These are phyloP conservation scores for Candida tibetensis DNA, from an alignment of 805 yeast genomes.

Conservation along the genomic window DNA sequence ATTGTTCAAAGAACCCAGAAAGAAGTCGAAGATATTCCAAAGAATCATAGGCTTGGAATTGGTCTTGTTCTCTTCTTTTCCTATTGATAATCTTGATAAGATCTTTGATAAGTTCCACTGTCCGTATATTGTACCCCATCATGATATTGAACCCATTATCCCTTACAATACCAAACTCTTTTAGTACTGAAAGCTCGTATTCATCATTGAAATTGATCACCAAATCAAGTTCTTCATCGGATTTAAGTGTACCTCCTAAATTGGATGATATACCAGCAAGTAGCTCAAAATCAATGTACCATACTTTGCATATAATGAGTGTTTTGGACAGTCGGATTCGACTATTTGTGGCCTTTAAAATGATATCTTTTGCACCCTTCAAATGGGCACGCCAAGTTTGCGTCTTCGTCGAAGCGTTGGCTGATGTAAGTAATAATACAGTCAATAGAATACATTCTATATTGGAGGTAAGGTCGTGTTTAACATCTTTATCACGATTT, in stretches of 20 bases:
- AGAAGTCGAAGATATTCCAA: slow-evolving; percentile 24
- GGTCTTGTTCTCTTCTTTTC: slow-evolving; percentile 15
- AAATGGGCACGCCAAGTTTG: slow-evolving; percentile 66
- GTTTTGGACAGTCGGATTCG: slow-evolving; percentile 34
- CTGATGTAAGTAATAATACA: slow-evolving; percentile 62
- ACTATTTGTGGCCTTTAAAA: slow-evolving; percentile 47
- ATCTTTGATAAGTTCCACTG: slow-evolving; percentile 35
- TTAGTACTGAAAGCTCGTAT: slow-evolving; percentile 34
- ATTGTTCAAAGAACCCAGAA: slow-evolving; percentile 29
- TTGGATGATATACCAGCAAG: slow-evolving; percentile 55
- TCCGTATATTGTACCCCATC: slow-evolving; percentile 46
- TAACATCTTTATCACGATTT: slow-evolving; percentile 16
- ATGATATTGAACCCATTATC: slow-evolving; percentile 48
- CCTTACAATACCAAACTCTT: slow-evolving; percentile 40
- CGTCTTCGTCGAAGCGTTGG: slow-evolving; percentile 52
- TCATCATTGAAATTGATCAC: slow-evolving; percentile 25
- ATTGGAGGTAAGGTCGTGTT: slow-evolving; percentile 33
- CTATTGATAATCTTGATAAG: slow-evolving; percentile 37
- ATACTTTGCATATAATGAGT: slow-evolving; percentile 51
- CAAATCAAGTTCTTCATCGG: slow-evolving; percentile 44
- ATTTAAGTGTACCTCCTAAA: slow-evolving; percentile 53
- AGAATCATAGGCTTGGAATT: slow-evolving; percentile 17
- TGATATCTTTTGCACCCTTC: slow-evolving; percentile 59
- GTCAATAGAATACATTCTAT: slow-evolving; percentile 69
- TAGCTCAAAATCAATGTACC: slow-evolving; percentile 57